Percentiles rank a stretch among this genome's conserved stretches.
Evolutionary conservation across 2,329 filamentous ascomycete species (phyloP).

Genomic region (Cytospora chrysosperma): DNA sequence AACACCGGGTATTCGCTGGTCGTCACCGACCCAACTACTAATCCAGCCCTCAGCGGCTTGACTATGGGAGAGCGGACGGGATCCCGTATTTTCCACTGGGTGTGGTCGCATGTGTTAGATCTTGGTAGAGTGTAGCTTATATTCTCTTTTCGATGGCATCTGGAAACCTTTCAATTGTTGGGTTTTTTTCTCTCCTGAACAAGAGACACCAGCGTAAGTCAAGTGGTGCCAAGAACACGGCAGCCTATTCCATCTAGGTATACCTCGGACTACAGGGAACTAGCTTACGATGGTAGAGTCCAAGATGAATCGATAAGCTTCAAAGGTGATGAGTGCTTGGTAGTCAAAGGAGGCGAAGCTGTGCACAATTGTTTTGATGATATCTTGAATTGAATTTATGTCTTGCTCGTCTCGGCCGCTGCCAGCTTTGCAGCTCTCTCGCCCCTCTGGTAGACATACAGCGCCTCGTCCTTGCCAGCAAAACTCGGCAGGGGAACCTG

Average conservation of each 20-base stretch:
- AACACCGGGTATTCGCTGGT: too few relatives aligned
- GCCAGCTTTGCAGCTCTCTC: conserved; percentile 32
- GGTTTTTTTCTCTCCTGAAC: too few relatives aligned
- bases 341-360: too few relatives aligned
- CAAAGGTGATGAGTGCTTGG: too few relatives aligned
- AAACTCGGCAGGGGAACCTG: conserved; percentile 72
- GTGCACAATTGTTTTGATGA: too few relatives aligned
- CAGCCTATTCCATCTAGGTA: not conserved
- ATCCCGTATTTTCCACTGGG: not conserved
- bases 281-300: too few relatives aligned
- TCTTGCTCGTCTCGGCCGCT: not conserved
- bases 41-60: not conserved
- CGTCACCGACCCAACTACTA: not conserved
- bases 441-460: conserved; percentile 64
- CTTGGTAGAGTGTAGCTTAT: not conserved
- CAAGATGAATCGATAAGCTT: too few relatives aligned
- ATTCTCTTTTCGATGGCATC: not conserved
- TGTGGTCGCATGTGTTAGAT: not conserved
- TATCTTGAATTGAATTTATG: too few relatives aligned
- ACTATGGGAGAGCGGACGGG: not conserved
- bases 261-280: too few relatives aligned
- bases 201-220: too few relatives aligned
- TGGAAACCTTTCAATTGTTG: too few relatives aligned
- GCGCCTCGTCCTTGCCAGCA: conserved; percentile 72
- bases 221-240: not conserved